Evolutionary conservation across 257 asterid genomes (phyloP), one percentile per base, ranked within the genome.

Genomic region (Solanum pimpinellifolium): DNA sequence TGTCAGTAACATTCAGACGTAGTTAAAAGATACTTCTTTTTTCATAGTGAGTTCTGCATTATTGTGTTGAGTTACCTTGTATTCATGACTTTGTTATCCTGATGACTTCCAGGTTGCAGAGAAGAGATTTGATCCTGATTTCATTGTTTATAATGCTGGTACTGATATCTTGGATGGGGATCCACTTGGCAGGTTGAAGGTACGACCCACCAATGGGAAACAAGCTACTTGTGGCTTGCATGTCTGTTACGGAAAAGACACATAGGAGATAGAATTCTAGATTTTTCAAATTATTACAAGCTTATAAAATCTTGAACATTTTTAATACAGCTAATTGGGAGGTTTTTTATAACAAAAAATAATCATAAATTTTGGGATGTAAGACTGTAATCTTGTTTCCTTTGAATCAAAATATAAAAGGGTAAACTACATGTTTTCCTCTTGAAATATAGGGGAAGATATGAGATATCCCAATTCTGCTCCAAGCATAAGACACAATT

Each of bases 151-250:
- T 91, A 97, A 95, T 91, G 99, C 98, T 85, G 99, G 99, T 56
- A 95, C 99, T 37, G 99, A 97, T 90, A 94, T 95, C 89, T 90
- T 95, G 87, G 97, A 93, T 88, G 99, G 99, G 84, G 99, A 97
- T 89, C 99, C 98, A 78, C 90, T 97, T 86, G 99, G 99, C 44
- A 76, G 92, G 87, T 90, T 97, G 92, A 92, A 95, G 98, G 99
- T 95, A 92, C 88, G 37, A 80, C 16, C 68, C 68, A 29, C 85
- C 16, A 1, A 27, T 37, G 4, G 44, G 10, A 49, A 80, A 47
- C 16, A 46, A 49, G 42, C 69, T 47, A 49, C 49, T 47, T 29
- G 42, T 4, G 29, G 69, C 7, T 80, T 80, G 66, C 44, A 47
- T 78, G 16, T 11, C 68, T 80, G 44, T 76, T 37, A 27, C 2